A percentile compares a stretch with the other conserved stretches of the same genome.
Conservation (phyloP, 768 basidiomycete genomes). For the Lentinula sp. region DNA sequence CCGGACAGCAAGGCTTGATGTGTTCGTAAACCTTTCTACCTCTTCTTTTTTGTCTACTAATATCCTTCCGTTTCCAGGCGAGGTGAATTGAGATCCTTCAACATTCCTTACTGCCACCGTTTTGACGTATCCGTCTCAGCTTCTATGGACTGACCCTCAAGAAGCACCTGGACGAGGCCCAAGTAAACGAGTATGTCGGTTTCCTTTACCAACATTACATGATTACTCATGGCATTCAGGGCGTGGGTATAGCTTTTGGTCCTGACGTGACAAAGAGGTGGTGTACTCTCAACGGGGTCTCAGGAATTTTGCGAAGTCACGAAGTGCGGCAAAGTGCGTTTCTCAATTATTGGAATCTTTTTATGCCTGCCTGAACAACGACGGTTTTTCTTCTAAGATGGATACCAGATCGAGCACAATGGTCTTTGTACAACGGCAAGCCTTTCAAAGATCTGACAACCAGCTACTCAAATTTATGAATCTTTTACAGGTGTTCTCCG, state of each 20-base stretch:
- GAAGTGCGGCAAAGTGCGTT: slow-evolving; percentile 85
- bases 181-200: slow-evolving; percentile 78
- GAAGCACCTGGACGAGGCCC: slow-evolving; percentile 85
- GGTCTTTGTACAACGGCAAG: slow-evolving; percentile 89
- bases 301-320: slow-evolving; percentile 90
- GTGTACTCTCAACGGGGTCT: slow-evolving; percentile 82
- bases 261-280: slow-evolving; percentile 89
- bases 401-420: slow-evolving; percentile 92
- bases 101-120: not conserved
- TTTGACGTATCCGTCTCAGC: slow-evolving; percentile 30
- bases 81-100: slow-evolving; percentile 36
- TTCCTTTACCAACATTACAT: not conserved
- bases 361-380: not conserved
- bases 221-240: slow-evolving; percentile 38
- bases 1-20: slow-evolving; percentile 93
- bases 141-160: slow-evolving; percentile 97
- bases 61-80: slow-evolving; percentile 35
- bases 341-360: not conserved
- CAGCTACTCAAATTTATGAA: not conserved
- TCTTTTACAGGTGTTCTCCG: slow-evolving; percentile 70
- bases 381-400: slow-evolving; percentile 42
- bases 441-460: not conserved
- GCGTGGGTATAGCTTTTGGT: slow-evolving; percentile 94
- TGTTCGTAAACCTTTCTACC: slow-evolving; percentile 42
- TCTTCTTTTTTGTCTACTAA: not conserved